Conservation (phyloP, 305 asterid genomes). For the Euphrasia arctica region DNA sequence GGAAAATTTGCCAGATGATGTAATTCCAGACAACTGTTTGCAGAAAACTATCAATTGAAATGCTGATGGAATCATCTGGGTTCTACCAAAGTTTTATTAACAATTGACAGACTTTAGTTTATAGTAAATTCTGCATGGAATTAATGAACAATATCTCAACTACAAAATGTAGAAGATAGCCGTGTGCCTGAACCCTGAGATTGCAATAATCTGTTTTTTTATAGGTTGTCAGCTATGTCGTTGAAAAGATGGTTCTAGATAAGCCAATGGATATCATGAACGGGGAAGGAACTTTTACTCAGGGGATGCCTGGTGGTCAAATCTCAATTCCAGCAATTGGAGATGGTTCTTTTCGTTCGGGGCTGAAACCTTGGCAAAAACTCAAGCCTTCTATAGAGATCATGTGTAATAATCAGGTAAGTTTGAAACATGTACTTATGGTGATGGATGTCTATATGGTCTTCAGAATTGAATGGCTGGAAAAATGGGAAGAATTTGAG, state of each 20-base stretch:
- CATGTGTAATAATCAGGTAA: constrained; percentile 74
- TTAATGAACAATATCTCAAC: constrained; percentile 5
- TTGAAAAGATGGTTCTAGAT: constrained; percentile 52
- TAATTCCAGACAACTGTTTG: constrained; percentile 1
- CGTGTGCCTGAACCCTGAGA: not conserved
- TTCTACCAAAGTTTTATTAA: not conserved
- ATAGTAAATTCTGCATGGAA: constrained; percentile 11
- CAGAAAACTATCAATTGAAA: constrained; percentile 3
- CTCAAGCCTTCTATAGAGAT: constrained; percentile 77
- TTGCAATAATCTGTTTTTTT: constrained; percentile 27
- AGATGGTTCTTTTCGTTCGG: constrained; percentile 43
- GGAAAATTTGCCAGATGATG: not conserved
- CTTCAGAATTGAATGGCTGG: constrained; percentile 14
- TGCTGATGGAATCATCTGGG: constrained; percentile 9
- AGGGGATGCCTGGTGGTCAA: constrained; percentile 38
- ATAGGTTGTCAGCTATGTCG: constrained; percentile 54
- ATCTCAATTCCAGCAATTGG: constrained; percentile 34
- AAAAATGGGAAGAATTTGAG: not conserved
- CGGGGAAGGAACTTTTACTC: constrained; percentile 36
- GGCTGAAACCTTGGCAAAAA: constrained; percentile 44
- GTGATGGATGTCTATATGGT: not conserved
- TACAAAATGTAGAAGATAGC: constrained; percentile 9
- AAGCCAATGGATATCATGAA: constrained; percentile 42
- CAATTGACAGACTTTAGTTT: not conserved
- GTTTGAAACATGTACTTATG: constrained; percentile 19